Conservation (phyloP, 345 rosid species). For the Barbarea vulgaris region DNA sequence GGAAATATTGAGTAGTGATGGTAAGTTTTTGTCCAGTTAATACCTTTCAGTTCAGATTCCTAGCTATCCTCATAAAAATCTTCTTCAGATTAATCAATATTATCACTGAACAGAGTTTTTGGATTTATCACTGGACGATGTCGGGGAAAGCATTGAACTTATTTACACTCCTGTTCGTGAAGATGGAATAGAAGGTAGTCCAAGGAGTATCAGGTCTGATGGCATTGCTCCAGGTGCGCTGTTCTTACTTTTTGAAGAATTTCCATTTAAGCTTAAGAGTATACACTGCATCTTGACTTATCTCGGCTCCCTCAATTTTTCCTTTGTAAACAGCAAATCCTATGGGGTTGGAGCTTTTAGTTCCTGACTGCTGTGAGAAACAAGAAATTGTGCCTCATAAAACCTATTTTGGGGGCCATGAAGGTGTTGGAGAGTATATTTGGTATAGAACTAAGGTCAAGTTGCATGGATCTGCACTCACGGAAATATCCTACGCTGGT, state of each 20-base stretch:
- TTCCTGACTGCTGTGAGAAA: slow-evolving; percentile 75
- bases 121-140: slow-evolving; percentile 85
- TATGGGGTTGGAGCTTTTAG: slow-evolving; percentile 74
- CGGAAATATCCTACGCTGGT: slow-evolving; percentile 53
- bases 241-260: slow-evolving; percentile 11
- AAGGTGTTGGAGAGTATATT: slow-evolving; percentile 80
- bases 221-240: slow-evolving; percentile 76
- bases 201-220: slow-evolving; percentile 67
- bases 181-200: slow-evolving; percentile 78
- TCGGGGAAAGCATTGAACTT: slow-evolving; percentile 76
- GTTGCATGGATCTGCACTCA: slow-evolving; percentile 60
- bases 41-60: slow-evolving; percentile 11
- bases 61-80: slow-evolving; percentile 5
- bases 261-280: slow-evolving; percentile 4
- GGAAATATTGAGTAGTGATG: slow-evolving; percentile 68
- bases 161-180: slow-evolving; percentile 80
- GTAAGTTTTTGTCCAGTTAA: slow-evolving; percentile 45
- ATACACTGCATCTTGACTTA: slow-evolving; percentile 5
- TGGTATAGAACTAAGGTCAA: slow-evolving; percentile 80
- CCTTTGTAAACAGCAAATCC: slow-evolving; percentile 71
- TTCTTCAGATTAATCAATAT: slow-evolving; percentile 19
- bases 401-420: slow-evolving; percentile 84
- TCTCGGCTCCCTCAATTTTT: slow-evolving; percentile 25
- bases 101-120: slow-evolving; percentile 59
- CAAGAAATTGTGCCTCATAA: slow-evolving; percentile 73